phyloP scores from a whole-genome alignment of 495 filamentous ascomycete genomes.

The Podospora australis region DNA sequence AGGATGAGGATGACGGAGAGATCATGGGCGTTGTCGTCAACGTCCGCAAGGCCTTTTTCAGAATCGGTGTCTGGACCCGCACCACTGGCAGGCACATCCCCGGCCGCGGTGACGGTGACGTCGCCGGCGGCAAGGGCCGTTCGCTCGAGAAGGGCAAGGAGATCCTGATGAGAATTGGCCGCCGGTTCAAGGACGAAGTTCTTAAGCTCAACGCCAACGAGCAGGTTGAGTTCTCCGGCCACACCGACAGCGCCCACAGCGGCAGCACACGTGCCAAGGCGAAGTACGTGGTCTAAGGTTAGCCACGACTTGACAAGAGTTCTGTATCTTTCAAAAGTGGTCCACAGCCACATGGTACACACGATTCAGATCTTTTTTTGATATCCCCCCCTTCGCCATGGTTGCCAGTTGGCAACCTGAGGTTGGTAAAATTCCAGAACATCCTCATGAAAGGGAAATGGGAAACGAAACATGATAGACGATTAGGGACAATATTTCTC shows the following conservation, averaged over 20 bases:
- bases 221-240: constrained; percentile 86
- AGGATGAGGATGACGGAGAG: constrained; percentile 88
- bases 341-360: neutral
- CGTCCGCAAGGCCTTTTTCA: constrained; percentile 95
- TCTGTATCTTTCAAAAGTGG: neutral
- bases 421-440: too few species aligned
- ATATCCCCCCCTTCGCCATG: too few species aligned
- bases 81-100: constrained; percentile 79
- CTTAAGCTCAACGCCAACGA: constrained; percentile 70
- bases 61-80: constrained; percentile 87
- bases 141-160: constrained; percentile 75
- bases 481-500: too few species aligned
- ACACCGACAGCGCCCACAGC: constrained; percentile 86
- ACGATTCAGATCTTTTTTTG: neutral
- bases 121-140: constrained; percentile 61
- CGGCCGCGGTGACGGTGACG: constrained; percentile 62
- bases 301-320: neutral
- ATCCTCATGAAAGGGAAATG: too few species aligned
- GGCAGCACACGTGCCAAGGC: constrained; percentile 94
- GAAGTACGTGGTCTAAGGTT: constrained; percentile 71
- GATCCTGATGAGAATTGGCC: constrained; percentile 73
- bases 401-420: too few species aligned
- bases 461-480: too few species aligned
- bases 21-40: constrained; percentile 99
- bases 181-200: constrained; percentile 85